phyloP scores from a whole-genome alignment of 129 eudicot species.

The Flaveria trinervia region DNA sequence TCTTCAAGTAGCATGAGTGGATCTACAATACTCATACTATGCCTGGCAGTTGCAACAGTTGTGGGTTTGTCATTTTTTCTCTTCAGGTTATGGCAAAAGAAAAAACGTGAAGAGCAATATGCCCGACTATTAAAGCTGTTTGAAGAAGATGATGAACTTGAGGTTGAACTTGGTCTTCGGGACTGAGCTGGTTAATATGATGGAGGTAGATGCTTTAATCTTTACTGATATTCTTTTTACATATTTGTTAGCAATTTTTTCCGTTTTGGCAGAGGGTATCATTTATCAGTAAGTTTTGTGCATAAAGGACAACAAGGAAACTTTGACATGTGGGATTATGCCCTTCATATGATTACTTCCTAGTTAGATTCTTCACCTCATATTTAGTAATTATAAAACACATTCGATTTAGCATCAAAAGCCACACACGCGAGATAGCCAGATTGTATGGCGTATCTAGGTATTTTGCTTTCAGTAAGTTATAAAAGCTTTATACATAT shows the following conservation, averaged over 20 bases:
- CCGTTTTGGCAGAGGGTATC: constrained; percentile 2
- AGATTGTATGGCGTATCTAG: not conserved
- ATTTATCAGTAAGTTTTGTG: not conserved
- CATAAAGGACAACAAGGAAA: not conserved
- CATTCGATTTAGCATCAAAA: not conserved
- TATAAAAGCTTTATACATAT: not conserved
- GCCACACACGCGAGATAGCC: not conserved
- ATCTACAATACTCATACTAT: constrained; percentile 47
- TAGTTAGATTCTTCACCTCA: not conserved
- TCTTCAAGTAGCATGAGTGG: constrained; percentile 60
- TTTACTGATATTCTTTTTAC: not conserved
- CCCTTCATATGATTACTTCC: constrained; percentile 6
- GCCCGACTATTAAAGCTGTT: constrained; percentile 89
- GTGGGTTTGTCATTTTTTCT: constrained; percentile 64
- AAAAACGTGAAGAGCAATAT: constrained; percentile 93
- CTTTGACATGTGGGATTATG: not conserved
- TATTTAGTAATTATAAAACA: not conserved
- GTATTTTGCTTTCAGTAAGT: not conserved
- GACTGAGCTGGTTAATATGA: constrained; percentile 49
- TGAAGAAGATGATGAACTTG: constrained; percentile 98
- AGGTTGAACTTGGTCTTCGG: constrained; percentile 89
- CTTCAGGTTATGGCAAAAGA: constrained; percentile 83
- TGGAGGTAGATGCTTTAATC: constrained; percentile 41
- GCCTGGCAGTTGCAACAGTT: constrained; percentile 54
- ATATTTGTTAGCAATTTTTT: not conserved